A percentile compares a stretch with the other conserved stretches of the same genome.
Conservation (phyloP, 768 basidiomycete species). For the Boletus patriciae region DNA sequence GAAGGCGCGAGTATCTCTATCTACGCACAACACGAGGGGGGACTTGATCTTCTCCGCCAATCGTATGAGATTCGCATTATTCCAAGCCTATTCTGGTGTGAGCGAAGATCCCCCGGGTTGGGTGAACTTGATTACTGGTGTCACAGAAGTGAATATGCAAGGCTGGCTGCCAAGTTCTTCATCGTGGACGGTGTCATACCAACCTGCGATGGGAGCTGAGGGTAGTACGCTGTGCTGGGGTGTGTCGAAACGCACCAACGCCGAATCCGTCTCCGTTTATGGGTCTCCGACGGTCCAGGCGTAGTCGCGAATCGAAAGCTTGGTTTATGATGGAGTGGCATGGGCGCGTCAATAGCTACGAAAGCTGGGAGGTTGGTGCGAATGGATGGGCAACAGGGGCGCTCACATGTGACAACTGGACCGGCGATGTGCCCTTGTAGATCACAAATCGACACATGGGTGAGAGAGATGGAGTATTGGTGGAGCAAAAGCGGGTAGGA, state of each 20-base stretch:
- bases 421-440: conserved; percentile 93
- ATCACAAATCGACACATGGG: conserved; percentile 89
- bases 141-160: conserved; percentile 94
- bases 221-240: background rate
- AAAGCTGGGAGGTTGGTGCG: conserved; percentile 1
- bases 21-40: conserved; percentile 84
- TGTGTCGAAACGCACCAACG: conserved; percentile 58
- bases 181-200: conserved; percentile 89
- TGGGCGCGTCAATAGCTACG: conserved; percentile 85
- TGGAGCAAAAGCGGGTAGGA: background rate
- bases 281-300: conserved; percentile 77
- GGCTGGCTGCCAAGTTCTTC: conserved; percentile 84
- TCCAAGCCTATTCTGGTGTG: conserved; percentile 77
- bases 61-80: conserved; percentile 89
- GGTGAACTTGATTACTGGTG: conserved; percentile 59
- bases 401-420: conserved; percentile 82
- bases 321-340: conserved; percentile 97
- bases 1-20: background rate
- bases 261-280: conserved; percentile 97
- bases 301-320: conserved; percentile 90
- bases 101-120: background rate
- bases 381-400: background rate
- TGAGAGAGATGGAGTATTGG: background rate
- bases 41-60: conserved; percentile 97
- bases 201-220: conserved; percentile 50